Evolutionary conservation across 257 asterid species (phyloP), one percentile per base, ranked within the genome.

Genomic region (Thymus quinquecostatus): DNA sequence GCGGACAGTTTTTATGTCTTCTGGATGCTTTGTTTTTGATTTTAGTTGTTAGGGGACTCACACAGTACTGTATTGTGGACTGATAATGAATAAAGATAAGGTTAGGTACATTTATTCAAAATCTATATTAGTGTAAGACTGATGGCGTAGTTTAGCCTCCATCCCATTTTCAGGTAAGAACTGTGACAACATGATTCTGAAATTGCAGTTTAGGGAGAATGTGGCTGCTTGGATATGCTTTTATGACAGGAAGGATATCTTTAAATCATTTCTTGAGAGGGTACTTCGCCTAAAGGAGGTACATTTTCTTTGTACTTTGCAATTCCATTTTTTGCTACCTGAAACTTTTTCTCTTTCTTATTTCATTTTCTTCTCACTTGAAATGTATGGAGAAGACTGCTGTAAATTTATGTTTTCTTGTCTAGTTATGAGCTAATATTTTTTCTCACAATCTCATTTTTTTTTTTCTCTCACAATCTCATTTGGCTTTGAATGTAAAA

Each of bases 151-250:
- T 45, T 53, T 28, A 53, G 58, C 53, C 68, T 66, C 68, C 55
- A 61, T 13, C 49, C 1, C 13, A 36, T 57, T 38, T 66, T 75
- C 45, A 45, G 32, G 21, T 47, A 44, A 45, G 48, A 64, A 29
- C 36, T 21, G 14, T 12, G 53, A 65, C 61, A 57, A 66, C 30
- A 41, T 66, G 8, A 41, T 64, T 61, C 81, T 75, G 49, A 74
- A 59, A 71, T 80, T 84, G 89, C 96, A 94, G 99, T 94, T 94
- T 78, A 92, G 99, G 77, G 99, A 94, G 85, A 94, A 91, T 69
- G 97, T 94, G 78, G 96, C 97, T 73, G 98, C 97, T 53, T 94
- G 99, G 99, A 80, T 82, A 69, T 94, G 98, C 85, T 94, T 94
- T 80, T 83, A 91, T 77, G 81, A 89, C 66, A 81, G 81, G 68